Evolutionary conservation across 306 rosid genomes (phyloP).

Genomic region (Geum urbanum): DNA sequence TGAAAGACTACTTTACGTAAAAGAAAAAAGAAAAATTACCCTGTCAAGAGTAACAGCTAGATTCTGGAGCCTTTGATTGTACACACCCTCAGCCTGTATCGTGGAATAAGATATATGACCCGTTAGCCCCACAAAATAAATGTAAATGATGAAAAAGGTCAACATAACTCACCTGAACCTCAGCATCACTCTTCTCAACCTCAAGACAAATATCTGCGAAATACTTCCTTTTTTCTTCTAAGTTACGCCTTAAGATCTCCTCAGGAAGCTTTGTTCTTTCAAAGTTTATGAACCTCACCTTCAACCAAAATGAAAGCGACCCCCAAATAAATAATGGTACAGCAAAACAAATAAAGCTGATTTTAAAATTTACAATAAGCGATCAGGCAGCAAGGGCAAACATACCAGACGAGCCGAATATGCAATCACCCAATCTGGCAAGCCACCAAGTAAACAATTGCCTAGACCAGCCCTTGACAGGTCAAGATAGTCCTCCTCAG

Average conservation of each 20-base stretch:
- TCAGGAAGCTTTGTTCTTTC: constrained; percentile 95
- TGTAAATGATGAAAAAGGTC: background rate
- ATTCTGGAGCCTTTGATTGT: constrained; percentile 98
- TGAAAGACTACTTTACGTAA: background rate
- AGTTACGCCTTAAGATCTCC: constrained; percentile 77
- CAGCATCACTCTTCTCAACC: constrained; percentile 94
- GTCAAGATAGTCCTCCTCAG: constrained; percentile 88
- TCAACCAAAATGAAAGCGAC: constrained; percentile 35
- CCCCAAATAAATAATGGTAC: constrained; percentile 24
- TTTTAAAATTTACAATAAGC: background rate
- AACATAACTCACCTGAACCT: constrained; percentile 69
- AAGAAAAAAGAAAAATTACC: constrained; percentile 41
- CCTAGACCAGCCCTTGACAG: constrained; percentile 96
- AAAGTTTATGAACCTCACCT: constrained; percentile 90
- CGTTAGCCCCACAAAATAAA: background rate
- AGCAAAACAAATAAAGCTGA: constrained; percentile 19
- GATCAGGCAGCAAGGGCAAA: constrained; percentile 13
- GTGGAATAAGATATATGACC: constrained; percentile 20
- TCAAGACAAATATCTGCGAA: constrained; percentile 86
- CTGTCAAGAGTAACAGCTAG: constrained; percentile 97
- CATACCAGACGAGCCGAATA: constrained; percentile 97
- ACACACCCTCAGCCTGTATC: constrained; percentile 95
- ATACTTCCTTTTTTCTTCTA: constrained; percentile 82
- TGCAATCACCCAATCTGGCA: constrained; percentile 95
- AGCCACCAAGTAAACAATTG: constrained; percentile 92